Conservation (phyloP, 1,139 yeast genomes). For the Eremothecium cymbalariae region DNA sequence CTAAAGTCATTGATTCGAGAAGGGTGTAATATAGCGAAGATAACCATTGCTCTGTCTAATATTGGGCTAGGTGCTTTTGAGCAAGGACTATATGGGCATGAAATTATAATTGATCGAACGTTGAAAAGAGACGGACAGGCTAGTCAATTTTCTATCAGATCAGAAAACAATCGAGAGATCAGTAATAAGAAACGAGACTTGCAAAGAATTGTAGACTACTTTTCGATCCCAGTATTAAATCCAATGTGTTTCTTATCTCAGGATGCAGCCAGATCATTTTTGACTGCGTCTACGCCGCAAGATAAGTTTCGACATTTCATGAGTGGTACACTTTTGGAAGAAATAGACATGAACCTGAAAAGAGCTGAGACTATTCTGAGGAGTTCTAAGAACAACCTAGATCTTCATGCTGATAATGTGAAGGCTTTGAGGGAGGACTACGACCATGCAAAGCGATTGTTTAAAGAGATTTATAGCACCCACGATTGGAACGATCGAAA, state of each 20-base stretch:
- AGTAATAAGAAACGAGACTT: constrained; percentile 58
- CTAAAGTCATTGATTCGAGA: constrained; percentile 67
- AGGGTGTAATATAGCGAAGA: constrained; percentile 59
- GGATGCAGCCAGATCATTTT: constrained; percentile 85
- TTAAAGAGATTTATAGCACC: constrained; percentile 28
- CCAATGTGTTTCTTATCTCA: constrained; percentile 92
- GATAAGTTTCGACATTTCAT: constrained; percentile 69
- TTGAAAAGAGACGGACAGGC: constrained; percentile 45
- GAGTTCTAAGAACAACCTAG: constrained; percentile 24
- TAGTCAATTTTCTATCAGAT: constrained; percentile 43
- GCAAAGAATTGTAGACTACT: constrained; percentile 59
- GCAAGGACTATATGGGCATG: constrained; percentile 57
- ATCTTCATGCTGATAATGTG: constrained; percentile 24
- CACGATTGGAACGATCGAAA: constrained; percentile 38
- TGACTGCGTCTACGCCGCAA: constrained; percentile 63
- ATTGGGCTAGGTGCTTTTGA: constrained; percentile 58
- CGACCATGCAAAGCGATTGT: constrained; percentile 31
- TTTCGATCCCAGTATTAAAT: constrained; percentile 75
- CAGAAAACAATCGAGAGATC: constrained; percentile 44
- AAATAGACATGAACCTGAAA: constrained; percentile 46
- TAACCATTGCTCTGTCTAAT: constrained; percentile 52
- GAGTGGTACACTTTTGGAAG: constrained; percentile 68
- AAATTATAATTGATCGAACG: constrained; percentile 65
- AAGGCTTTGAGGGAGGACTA: constrained; percentile 28
- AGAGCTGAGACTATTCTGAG: constrained; percentile 28